phyloP scores from a whole-genome alignment of 75 land plant species.

The Gnetum montanum region DNA sequence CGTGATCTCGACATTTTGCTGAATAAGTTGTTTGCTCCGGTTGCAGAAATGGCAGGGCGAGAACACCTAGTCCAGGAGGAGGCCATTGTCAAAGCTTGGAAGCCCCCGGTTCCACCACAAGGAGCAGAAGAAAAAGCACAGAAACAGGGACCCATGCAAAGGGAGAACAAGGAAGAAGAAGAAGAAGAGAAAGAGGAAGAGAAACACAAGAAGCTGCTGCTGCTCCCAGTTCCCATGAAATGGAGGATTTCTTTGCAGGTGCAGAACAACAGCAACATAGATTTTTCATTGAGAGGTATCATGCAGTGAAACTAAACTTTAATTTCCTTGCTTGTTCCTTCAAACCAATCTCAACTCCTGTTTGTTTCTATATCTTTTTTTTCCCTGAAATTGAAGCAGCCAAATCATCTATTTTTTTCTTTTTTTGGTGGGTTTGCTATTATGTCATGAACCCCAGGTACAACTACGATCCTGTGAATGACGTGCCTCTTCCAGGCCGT shows the following conservation, averaged over 20 bases:
- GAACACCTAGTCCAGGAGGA: conserved; percentile 43
- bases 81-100: conserved; percentile 19
- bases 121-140: conserved; percentile 3
- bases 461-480: conserved; percentile 44
- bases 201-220: neutral
- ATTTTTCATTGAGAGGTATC: conserved; percentile 54
- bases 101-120: conserved; percentile 44
- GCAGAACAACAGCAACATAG: conserved; percentile 44
- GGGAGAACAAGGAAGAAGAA: neutral
- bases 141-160: neutral
- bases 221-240: conserved; percentile 35
- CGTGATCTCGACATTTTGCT: neutral
- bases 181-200: conserved; percentile 4
- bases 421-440: too few species aligned
- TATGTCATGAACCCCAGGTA: conserved; percentile 34
- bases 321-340: too few species aligned
- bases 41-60: conserved; percentile 34
- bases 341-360: too few species aligned
- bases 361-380: too few species aligned
- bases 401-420: too few species aligned
- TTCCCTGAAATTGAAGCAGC: too few species aligned
- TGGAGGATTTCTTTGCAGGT: conserved; percentile 55
- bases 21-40: neutral
- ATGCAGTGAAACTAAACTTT: too few species aligned
- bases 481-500: conserved; percentile 41